Percentiles rank a stretch among this genome's conserved stretches.
Conservation (phyloP, 2,329 filamentous ascomycete genomes). For the Cytospora piceae region DNA sequence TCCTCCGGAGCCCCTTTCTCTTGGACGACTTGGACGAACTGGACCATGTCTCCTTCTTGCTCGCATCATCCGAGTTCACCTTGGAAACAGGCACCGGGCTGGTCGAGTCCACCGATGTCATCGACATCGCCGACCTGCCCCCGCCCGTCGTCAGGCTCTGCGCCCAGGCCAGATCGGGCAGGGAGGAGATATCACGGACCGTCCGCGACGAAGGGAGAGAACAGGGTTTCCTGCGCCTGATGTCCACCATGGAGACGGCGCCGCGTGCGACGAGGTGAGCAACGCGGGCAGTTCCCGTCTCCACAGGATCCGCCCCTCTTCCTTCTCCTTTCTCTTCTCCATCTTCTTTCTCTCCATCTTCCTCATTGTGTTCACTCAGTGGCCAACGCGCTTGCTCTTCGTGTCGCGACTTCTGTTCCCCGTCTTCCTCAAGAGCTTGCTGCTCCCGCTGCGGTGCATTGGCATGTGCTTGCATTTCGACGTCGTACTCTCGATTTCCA, state of each 20-base stretch:
- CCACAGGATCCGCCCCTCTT: not conserved
- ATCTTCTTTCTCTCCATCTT: conserved; percentile 1
- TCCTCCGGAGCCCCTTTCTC: conserved; percentile 16
- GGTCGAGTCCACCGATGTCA: not conserved
- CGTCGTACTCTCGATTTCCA: not conserved
- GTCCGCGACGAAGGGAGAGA: conserved; percentile 6
- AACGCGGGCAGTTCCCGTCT: conserved; percentile 10
- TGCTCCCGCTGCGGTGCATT: not conserved
- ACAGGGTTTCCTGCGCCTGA: conserved; percentile 6
- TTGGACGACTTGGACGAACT: conserved; percentile 1
- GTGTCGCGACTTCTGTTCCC: not conserved
- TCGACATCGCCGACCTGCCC: conserved; percentile 7
- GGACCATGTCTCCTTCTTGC: not conserved
- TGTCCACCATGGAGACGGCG: conserved; percentile 17
- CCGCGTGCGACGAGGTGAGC: conserved; percentile 10
- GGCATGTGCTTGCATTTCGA: conserved; percentile 9
- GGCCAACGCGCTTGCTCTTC: not conserved
- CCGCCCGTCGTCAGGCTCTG: conserved; percentile 20
- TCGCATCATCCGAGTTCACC: not conserved
- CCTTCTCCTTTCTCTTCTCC: not conserved
- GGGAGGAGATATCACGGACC: conserved; percentile 15
- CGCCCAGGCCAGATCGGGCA: conserved; percentile 22
- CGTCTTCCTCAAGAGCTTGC: not conserved
- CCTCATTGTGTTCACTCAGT: conserved; percentile 6
- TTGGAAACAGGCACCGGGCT: not conserved